These are phyloP conservation scores for Coemansia nantahalensis DNA, from an alignment of 192 early-diverging fungal species.

Conservation along the genomic window DNA sequence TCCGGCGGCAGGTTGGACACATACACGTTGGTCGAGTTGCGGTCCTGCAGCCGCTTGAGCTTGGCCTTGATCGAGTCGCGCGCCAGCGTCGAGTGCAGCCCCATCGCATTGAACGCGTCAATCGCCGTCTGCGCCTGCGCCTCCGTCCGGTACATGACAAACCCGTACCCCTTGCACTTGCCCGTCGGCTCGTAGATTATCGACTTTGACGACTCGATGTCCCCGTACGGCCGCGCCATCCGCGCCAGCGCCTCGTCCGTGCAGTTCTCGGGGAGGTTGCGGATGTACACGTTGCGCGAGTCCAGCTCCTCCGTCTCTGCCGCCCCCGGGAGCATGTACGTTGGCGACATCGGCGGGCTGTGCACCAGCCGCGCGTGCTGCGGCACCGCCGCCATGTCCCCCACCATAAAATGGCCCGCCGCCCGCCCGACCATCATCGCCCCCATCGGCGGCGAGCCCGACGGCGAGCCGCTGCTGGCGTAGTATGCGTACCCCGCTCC, in stretches of 20 bases:
- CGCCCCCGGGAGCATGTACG: neutral
- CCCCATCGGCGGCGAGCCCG: conserved; percentile 23
- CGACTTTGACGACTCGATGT: conserved; percentile 76
- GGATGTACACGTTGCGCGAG: conserved; percentile 74
- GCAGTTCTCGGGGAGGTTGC: conserved; percentile 64
- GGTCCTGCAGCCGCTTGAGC: conserved; percentile 70
- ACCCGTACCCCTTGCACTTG: conserved; percentile 88
- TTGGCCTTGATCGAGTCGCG: conserved; percentile 71
- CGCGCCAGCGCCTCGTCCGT: conserved; percentile 65
- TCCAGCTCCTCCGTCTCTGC: conserved; percentile 13
- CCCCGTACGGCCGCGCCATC: conserved; percentile 67
- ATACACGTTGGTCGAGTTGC: conserved; percentile 77
- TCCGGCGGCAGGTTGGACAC: conserved; percentile 77
- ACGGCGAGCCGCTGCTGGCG: conserved; percentile 8
- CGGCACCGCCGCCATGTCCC: neutral
- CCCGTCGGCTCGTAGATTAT: conserved; percentile 78
- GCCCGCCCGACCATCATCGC: conserved; percentile 1
- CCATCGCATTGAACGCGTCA: conserved; percentile 60
- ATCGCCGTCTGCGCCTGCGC: conserved; percentile 68
- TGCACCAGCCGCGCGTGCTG: conserved; percentile 2
- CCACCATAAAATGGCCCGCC: neutral
- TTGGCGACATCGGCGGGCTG: conserved; percentile 3
- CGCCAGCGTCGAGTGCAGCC: conserved; percentile 75
- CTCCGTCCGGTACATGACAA: conserved; percentile 77
- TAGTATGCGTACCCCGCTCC: conserved; percentile 30